These are phyloP conservation scores for Colletotrichum sp. DNA, from an alignment of 2,329 filamentous ascomycete species.

Conservation along the genomic window DNA sequence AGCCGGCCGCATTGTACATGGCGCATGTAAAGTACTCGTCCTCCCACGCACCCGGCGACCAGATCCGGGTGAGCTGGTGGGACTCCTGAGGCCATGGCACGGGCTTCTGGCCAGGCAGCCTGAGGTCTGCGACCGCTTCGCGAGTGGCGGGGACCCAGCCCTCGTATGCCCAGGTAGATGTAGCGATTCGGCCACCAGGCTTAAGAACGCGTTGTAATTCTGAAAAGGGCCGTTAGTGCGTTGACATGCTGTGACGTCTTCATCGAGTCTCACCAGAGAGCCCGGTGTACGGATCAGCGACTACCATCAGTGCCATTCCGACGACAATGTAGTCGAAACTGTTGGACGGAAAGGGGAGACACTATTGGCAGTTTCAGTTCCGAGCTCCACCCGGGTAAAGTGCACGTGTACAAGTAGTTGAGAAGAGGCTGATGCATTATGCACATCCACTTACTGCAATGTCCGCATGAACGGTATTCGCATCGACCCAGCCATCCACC, in stretches of 20 bases:
- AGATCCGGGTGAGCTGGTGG: neutral
- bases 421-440: neutral
- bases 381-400: neutral
- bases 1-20: neutral
- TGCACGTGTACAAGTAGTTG: neutral
- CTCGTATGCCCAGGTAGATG: neutral
- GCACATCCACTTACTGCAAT: neutral
- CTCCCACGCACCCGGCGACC: slow-evolving; percentile 1
- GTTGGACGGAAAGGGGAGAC: neutral
- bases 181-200: neutral
- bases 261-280: neutral
- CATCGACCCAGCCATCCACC: neutral
- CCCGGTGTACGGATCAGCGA: neutral
- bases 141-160: neutral
- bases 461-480: neutral
- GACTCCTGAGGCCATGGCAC: slow-evolving; percentile 3
- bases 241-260: neutral
- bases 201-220: neutral
- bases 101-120: neutral
- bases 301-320: neutral
- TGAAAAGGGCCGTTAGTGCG: neutral
- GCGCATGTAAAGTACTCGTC: neutral
- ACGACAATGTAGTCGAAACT: neutral
- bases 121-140: neutral
- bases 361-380: neutral